Percentiles rank a stretch among this genome's conserved stretches.
Evolutionary conservation across 169 alveolate genomes (phyloP).

Genomic region (Cryptosporidium andersoni): DNA sequence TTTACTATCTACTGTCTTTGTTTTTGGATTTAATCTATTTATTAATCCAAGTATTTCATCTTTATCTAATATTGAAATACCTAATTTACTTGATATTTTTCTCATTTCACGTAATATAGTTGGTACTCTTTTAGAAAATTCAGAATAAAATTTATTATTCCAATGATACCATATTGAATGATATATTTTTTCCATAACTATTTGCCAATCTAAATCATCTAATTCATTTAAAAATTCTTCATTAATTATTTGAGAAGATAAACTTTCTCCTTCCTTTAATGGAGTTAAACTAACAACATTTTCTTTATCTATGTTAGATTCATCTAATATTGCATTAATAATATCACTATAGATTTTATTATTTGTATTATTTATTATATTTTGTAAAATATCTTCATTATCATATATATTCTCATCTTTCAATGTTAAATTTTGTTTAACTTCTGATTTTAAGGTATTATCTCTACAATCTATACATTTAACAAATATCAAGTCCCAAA

Average conservation of each 20-base stretch:
- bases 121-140: constrained; percentile 43
- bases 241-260: constrained; percentile 16
- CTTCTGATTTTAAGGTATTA: background rate
- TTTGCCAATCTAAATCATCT: constrained; percentile 53
- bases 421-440: too few species aligned
- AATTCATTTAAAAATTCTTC: constrained; percentile 14
- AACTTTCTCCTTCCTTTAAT: constrained; percentile 7
- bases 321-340: constrained; percentile 45
- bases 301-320: constrained; percentile 7
- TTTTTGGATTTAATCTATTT: constrained; percentile 14
- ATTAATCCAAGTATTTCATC: constrained; percentile 37
- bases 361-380: background rate
- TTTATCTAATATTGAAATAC: constrained; percentile 26
- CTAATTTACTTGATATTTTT: constrained; percentile 27
- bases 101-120: constrained; percentile 39
- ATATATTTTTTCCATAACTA: constrained; percentile 61
- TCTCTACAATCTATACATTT: background rate
- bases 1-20: constrained; percentile 29
- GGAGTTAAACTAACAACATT: constrained; percentile 42
- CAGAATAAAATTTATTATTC: constrained; percentile 39
- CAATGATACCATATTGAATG: constrained; percentile 47
- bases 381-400: background rate
- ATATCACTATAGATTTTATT: constrained; percentile 15
- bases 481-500: background rate
- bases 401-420: too few species aligned